Conservation (phyloP, 2,329 filamentous ascomycete genomes). For the Alternaria sp. region DNA sequence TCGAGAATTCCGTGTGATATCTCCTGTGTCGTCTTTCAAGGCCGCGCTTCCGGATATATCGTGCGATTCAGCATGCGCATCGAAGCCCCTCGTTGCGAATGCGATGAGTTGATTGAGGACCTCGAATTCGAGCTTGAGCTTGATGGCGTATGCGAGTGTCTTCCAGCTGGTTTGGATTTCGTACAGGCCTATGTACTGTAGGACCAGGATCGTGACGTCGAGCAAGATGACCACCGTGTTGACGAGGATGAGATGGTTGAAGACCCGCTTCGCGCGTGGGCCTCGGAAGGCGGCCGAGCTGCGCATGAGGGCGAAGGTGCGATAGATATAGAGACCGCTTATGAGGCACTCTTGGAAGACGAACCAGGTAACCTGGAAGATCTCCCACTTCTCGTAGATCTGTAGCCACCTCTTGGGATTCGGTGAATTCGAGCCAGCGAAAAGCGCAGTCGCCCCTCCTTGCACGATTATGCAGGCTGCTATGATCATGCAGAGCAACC, state of each 20-base stretch:
- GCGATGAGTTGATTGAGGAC: constrained; percentile 53
- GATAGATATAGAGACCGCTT: constrained; percentile 56
- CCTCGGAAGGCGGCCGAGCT: constrained; percentile 10
- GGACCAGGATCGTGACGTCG: constrained; percentile 48
- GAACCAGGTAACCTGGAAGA: constrained; percentile 49
- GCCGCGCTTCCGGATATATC: not conserved
- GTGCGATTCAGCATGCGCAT: not conserved
- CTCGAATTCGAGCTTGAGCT: constrained; percentile 60
- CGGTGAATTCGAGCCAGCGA: constrained; percentile 54
- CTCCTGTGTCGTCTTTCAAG: not conserved
- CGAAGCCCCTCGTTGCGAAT: constrained; percentile 17
- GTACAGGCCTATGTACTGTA: constrained; percentile 45
- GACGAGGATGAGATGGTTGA: constrained; percentile 44
- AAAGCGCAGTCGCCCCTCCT: constrained; percentile 59
- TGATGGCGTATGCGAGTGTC: constrained; percentile 51
- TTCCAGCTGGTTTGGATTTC: constrained; percentile 43
- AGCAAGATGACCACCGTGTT: constrained; percentile 49
- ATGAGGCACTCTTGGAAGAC: constrained; percentile 47
- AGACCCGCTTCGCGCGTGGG: constrained; percentile 16
- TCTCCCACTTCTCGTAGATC: constrained; percentile 41
- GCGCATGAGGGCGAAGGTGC: constrained; percentile 53
- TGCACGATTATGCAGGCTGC: constrained; percentile 44
- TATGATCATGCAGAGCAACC: constrained; percentile 63
- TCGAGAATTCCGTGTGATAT: not conserved
- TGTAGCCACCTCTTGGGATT: constrained; percentile 10